Evolutionary conservation across 257 asterid genomes (phyloP), one percentile per base, ranked within the genome.

Genomic region (Apocynum venetum): DNA sequence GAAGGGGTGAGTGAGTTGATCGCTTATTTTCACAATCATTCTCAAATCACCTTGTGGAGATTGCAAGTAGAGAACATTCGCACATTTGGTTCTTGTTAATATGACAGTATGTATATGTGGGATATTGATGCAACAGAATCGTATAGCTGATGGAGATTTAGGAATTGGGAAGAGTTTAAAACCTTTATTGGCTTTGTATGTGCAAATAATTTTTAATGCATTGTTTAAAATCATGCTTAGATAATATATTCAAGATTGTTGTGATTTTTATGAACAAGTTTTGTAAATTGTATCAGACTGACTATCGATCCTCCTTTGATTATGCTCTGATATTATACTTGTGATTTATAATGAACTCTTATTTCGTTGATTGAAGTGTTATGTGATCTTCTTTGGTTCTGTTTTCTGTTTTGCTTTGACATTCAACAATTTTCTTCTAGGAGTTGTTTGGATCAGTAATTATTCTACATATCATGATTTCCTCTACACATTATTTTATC

Each of bases 401-500:
- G 8, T 41, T 44, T 74, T 57, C 47, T 55, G 61, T 46, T 46
- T 19, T 46, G 1, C 9, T 41, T 71, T 15, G 35, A 13, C 44
- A 59, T 47, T 25, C 41, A 66, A 12, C 53, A 31, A 74, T 74
- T 40, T 56, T 56, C 67, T 31, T 38, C 41, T 31, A 65, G 53
- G 57, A 35, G 43, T 71, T 44, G 14, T 61, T n/a, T 11, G 20
- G 7, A 25, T 44, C 41, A 64, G 9, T 74, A 40, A 65, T 51
- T 77, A 41, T 56, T 52, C 43, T 59, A 44, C 48, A 36, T 43
- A 69, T 52, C 49, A 4, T 67, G 46, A 14, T 69, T 59, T 74
- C 35, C 5, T 35, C 52, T 65, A 43, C 43, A 68, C 63, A 35
- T 59, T 85, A 80, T 70, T 81, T 81, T 72, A 59, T 76, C 81